Evolutionary conservation across 2,329 filamentous ascomycete genomes (phyloP).

Genomic region (Monosporascus sp.): DNA sequence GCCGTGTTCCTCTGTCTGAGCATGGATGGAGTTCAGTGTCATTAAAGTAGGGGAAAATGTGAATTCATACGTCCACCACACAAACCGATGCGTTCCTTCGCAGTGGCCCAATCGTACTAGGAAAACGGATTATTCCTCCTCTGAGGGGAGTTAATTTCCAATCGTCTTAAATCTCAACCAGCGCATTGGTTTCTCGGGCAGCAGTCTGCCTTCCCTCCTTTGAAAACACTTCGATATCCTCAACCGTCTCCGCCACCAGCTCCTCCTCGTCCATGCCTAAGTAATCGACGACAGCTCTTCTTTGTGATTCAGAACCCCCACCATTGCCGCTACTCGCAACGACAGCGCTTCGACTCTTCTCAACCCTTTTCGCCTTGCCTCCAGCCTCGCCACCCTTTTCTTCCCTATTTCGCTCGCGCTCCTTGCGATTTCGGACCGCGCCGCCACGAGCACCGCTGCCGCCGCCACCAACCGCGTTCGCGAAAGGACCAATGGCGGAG

Average conservation of each 20-base stretch:
- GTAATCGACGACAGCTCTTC: background rate
- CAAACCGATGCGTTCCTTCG: background rate
- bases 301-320: background rate
- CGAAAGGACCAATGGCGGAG: background rate
- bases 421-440: background rate
- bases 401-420: background rate
- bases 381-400: background rate
- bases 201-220: background rate
- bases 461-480: no score
- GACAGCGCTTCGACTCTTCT: background rate
- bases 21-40: slow-evolving; percentile 17
- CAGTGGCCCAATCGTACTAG: background rate
- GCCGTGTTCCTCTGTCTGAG: slow-evolving; percentile 18
- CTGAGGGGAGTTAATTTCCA: no score
- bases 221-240: background rate
- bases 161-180: background rate
- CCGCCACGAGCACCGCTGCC: no score
- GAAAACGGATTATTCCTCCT: no score
- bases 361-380: background rate
- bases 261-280: background rate
- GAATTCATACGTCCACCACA: background rate
- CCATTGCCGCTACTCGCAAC: background rate
- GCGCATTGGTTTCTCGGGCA: background rate
- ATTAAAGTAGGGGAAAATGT: background rate
- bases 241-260: background rate